Evolutionary conservation across 306 rosid species (phyloP), one percentile per base, ranked within the genome.

Genomic region (Corylus americana): DNA sequence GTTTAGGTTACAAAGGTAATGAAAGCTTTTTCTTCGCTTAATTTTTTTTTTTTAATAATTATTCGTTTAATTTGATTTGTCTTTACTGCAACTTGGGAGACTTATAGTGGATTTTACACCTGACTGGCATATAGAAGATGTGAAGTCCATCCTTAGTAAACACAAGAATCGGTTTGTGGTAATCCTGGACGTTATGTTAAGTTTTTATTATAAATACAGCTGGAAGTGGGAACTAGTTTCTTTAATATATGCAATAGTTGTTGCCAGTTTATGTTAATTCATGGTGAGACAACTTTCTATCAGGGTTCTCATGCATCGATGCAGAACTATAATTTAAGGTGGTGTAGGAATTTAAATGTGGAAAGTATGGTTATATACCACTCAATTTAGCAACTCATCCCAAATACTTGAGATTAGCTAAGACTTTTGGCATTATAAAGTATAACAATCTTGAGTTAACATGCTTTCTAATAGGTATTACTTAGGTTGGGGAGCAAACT

Each of bases 81-180:
- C 48, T 74, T 74, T 79, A 74, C 68, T n/a, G 45, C 69, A 88
- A 72, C 74, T 83, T 22, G 98, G 97, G 53, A 79, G 9, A 48
- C 87, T 94, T 79, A 48, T 77, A 74, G 90, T 92, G 77, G 97
- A 94, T 87, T 94, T 92, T 82, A 53, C 85, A 48, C 97, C 97
- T 50, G 92, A 92, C 83, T 81, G 90, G 86, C 90, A 90, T 86
- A 79, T 85, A n/a, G 95, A 87, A 48, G 85, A 80, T 78, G 83
- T 91, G 80, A 90, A 90, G 83, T 86, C 93, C 67, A 77, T 88
- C 70, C 92, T 94, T 78, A 81, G 79, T 70, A 83, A 66, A 57
- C 97, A 94, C 88, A 92, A 94, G 87, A 79, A 66, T 62, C 87
- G 83, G 66, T 94, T 83, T 86, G 87, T 83, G 85, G 97, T 94